Conservation (phyloP, 2,329 filamentous ascomycete genomes). For the Ascochyta rabiei region DNA sequence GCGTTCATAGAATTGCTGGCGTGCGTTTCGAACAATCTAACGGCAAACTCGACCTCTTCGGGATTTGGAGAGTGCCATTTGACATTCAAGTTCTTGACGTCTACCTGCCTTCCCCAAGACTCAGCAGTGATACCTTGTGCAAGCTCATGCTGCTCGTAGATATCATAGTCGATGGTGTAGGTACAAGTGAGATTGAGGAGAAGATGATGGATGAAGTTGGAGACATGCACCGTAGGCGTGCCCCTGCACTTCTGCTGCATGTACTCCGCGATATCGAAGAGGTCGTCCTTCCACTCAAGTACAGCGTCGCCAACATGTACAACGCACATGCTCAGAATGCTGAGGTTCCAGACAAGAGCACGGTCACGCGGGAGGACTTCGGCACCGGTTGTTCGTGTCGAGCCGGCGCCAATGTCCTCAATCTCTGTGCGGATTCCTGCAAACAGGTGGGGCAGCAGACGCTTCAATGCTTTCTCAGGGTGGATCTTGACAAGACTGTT, state of each 20-base stretch:
- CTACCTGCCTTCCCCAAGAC: conserved; percentile 83
- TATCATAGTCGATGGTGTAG: conserved; percentile 85
- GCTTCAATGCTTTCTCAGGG: conserved; percentile 88
- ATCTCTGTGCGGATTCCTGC: conserved; percentile 95
- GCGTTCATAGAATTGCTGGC: conserved; percentile 76
- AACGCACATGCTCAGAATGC: conserved; percentile 96
- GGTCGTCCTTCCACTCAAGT: conserved; percentile 83
- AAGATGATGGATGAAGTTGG: conserved; percentile 96
- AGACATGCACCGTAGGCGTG: conserved; percentile 92
- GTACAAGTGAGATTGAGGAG: conserved; percentile 93
- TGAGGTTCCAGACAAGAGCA: conserved; percentile 94
- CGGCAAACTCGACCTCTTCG: conserved; percentile 84
- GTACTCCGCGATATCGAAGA: conserved; percentile 89
- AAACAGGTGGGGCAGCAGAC: conserved; percentile 88
- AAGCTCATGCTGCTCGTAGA: conserved; percentile 82
- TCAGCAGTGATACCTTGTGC: conserved; percentile 73
- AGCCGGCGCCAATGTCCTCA: conserved; percentile 93
- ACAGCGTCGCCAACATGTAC: conserved; percentile 94
- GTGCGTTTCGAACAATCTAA: conserved; percentile 86
- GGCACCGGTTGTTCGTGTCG: conserved; percentile 88
- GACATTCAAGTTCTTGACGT: conserved; percentile 78
- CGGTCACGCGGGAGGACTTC: conserved; percentile 93
- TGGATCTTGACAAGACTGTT: conserved; percentile 96
- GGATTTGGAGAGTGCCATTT: conserved; percentile 87
- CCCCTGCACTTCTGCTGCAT: conserved; percentile 97